phyloP scores from a whole-genome alignment of 2,329 filamentous ascomycete genomes.

The Lachnellula suecica region DNA sequence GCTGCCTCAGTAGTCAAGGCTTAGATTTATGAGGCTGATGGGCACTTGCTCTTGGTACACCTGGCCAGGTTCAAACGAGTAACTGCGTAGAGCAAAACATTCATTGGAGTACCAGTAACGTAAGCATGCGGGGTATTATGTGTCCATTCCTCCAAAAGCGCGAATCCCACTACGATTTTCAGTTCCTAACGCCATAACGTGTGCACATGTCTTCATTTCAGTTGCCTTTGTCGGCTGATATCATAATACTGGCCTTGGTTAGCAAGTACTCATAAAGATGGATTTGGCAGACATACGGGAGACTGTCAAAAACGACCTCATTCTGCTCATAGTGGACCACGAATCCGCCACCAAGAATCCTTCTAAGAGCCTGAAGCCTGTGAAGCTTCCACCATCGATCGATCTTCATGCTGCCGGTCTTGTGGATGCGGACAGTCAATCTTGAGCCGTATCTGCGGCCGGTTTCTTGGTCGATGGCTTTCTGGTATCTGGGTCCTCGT shows the following conservation, averaged over 20 bases:
- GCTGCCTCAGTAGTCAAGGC: too few relatives aligned
- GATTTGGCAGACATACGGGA: slow-evolving; percentile 41
- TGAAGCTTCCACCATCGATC: slow-evolving; percentile 75
- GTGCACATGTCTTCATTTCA: background rate
- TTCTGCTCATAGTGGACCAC: slow-evolving; percentile 63
- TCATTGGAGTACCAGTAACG: too few relatives aligned
- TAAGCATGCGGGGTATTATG: background rate
- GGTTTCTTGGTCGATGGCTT: slow-evolving; percentile 59
- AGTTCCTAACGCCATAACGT: background rate
- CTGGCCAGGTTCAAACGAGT: too few relatives aligned
- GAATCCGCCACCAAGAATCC: slow-evolving; percentile 61
- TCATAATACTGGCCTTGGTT: background rate
- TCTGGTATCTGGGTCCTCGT: slow-evolving; percentile 65
- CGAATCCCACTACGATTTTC: background rate
- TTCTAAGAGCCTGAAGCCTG: slow-evolving; percentile 58
- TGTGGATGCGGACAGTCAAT: slow-evolving; percentile 58
- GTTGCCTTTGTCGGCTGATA: background rate
- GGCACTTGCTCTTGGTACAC: too few relatives aligned
- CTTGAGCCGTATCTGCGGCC: slow-evolving; percentile 61
- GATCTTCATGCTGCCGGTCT: slow-evolving; percentile 59
- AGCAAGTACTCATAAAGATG: background rate
- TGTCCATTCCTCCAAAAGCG: background rate
- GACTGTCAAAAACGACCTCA: slow-evolving; percentile 56
- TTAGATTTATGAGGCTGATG: too few relatives aligned
- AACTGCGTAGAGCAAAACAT: too few relatives aligned